Conservation (phyloP, 2,329 filamentous ascomycete genomes). For the Pseudogymnoascus sp. region DNA sequence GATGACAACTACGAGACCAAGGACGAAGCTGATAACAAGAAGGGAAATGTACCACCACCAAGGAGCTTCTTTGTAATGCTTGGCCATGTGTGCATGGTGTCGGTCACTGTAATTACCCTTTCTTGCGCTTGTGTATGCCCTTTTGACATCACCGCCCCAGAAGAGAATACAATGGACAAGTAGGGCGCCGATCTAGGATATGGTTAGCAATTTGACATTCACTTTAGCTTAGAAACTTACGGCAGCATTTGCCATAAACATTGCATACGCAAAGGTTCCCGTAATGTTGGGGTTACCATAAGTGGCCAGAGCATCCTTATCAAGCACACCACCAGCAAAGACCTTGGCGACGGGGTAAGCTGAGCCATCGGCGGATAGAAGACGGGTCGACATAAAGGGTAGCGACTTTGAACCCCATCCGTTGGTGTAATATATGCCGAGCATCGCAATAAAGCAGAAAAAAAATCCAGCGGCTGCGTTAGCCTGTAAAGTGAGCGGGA, state of each 20-base stretch:
- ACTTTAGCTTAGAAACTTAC: slow-evolving; percentile 28
- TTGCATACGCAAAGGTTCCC: slow-evolving; percentile 42
- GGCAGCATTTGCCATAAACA: slow-evolving; percentile 50
- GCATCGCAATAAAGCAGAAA: slow-evolving; percentile 42
- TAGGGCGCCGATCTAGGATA: slow-evolving; percentile 44
- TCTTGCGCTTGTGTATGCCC: slow-evolving; percentile 39
- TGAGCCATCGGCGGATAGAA: slow-evolving; percentile 32
- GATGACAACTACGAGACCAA: slow-evolving; percentile 34
- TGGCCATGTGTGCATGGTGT: slow-evolving; percentile 39
- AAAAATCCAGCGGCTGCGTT: slow-evolving; percentile 40
- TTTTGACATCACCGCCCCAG: slow-evolving; percentile 44
- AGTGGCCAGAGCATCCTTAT: slow-evolving; percentile 32
- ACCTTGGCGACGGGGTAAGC: slow-evolving; percentile 36
- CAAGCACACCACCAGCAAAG: slow-evolving; percentile 33
- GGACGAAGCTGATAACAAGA: slow-evolving; percentile 28
- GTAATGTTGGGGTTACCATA: slow-evolving; percentile 41
- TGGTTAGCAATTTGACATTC: neutral
- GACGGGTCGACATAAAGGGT: slow-evolving; percentile 36
- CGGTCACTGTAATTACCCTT: slow-evolving; percentile 38
- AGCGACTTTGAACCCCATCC: slow-evolving; percentile 33
- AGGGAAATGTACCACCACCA: slow-evolving; percentile 35
- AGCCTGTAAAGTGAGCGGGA: slow-evolving; percentile 43
- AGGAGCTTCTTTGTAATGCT: slow-evolving; percentile 37
- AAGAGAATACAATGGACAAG: slow-evolving; percentile 45
- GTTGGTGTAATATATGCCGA: slow-evolving; percentile 37